Percentiles rank a stretch among this genome's conserved stretches.
Evolutionary conservation across 768 basidiomycete genomes (phyloP).

Genomic region (Termitomyces sp.): DNA sequence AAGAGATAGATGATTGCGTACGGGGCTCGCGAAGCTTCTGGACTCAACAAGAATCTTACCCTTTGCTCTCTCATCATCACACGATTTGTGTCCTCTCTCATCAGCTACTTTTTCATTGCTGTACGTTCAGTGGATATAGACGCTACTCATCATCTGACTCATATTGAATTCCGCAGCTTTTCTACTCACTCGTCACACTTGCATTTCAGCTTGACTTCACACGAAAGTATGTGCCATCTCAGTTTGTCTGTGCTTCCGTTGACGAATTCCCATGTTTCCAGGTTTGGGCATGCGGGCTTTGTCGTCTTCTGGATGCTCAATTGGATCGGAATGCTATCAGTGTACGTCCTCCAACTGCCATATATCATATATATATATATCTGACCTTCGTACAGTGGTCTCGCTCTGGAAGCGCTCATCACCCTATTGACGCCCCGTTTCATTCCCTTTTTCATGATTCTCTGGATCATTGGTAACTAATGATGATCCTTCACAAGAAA

Average conservation of each 20-base stretch:
- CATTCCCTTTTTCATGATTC: conserved; percentile 61
- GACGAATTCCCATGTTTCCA: conserved; percentile 4
- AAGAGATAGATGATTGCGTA: conserved; percentile 17
- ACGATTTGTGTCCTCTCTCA: too few species aligned
- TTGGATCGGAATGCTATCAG: conserved; percentile 57
- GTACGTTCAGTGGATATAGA: too few species aligned
- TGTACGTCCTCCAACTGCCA: conserved; percentile 39
- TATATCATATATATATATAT: not conserved
- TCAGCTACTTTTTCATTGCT: too few species aligned
- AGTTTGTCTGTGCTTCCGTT: not conserved
- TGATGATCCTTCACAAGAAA: not conserved
- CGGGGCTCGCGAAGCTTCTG: conserved; percentile 31
- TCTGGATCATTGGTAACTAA: conserved; percentile 60
- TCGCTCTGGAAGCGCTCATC: conserved; percentile 60
- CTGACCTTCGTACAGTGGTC: conserved; percentile 36
- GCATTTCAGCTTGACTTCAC: conserved; percentile 39
- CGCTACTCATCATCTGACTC: too few species aligned
- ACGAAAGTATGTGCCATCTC: conserved; percentile 33
- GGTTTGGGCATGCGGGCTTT: conserved; percentile 53
- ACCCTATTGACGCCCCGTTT: conserved; percentile 55
- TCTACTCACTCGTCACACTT: too few species aligned
- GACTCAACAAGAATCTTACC: too few species aligned
- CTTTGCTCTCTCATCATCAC: too few species aligned
- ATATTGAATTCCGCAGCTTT: too few species aligned
- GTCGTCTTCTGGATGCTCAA: conserved; percentile 72